phyloP scores from a whole-genome alignment of 768 basidiomycete species.

The Boletellus ananiceps region DNA sequence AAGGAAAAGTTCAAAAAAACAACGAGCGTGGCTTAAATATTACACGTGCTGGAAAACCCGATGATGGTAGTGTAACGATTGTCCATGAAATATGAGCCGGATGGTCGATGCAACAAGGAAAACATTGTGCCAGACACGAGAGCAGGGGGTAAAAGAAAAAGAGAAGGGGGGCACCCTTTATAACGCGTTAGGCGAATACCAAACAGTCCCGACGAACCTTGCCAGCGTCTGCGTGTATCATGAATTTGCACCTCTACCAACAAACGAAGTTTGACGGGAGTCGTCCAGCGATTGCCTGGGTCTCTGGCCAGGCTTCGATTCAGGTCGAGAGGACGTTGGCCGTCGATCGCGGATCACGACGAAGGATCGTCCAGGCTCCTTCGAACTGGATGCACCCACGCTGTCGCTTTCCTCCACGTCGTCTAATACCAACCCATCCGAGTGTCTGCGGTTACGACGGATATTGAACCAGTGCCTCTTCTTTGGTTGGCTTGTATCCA shows the following conservation, averaged over 20 bases:
- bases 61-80: constrained; percentile 22
- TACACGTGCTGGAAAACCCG: constrained; percentile 26
- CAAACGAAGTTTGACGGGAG: constrained; percentile 25
- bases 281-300: constrained; percentile 29
- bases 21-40: constrained; percentile 18
- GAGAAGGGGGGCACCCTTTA: background rate
- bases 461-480: constrained; percentile 72
- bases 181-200: constrained; percentile 14
- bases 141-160: background rate
- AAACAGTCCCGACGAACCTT: constrained; percentile 5
- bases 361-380: constrained; percentile 51
- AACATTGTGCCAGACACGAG: constrained; percentile 8
- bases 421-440: constrained; percentile 44
- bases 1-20: constrained; percentile 17
- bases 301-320: constrained; percentile 20
- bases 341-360: constrained; percentile 62
- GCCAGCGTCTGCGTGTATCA: constrained; percentile 9
- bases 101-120: constrained; percentile 17
- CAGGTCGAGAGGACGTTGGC: constrained; percentile 33
- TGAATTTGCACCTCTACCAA: constrained; percentile 26
- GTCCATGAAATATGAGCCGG: constrained; percentile 9
- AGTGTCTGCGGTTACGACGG: constrained; percentile 54
- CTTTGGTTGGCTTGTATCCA: constrained; percentile 45
- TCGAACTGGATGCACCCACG: constrained; percentile 29
- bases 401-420: constrained; percentile 16